Evolutionary conservation across 306 rosid genomes (phyloP).

Genomic region (Ormosia emarginata): DNA sequence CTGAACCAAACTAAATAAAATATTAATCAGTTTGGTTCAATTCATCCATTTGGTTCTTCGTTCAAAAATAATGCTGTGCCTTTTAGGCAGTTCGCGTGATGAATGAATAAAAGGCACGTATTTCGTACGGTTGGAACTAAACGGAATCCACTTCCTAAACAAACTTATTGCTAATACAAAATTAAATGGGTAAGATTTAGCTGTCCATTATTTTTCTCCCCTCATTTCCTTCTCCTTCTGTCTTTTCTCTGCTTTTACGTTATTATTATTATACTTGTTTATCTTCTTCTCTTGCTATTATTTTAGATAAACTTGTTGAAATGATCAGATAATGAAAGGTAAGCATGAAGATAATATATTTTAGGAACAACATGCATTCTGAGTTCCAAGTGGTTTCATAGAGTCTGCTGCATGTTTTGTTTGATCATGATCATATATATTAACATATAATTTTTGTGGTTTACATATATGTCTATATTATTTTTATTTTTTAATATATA

Average conservation of each 20-base stretch:
- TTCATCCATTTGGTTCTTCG: no score
- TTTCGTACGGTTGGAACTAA: neutral
- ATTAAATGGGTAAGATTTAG: neutral
- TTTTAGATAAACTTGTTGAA: neutral
- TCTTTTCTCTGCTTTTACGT: neutral
- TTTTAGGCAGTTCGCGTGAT: neutral
- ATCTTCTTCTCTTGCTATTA: neutral
- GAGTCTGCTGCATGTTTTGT: neutral
- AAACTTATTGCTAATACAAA: neutral
- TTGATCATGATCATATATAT: neutral
- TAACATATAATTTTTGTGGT: neutral
- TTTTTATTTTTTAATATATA: neutral
- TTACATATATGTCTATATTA: neutral
- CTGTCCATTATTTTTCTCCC: neutral
- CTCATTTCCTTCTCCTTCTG: neutral
- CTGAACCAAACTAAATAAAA: neutral
- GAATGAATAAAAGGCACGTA: neutral
- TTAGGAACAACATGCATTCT: neutral
- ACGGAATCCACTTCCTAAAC: neutral
- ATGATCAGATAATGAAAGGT: neutral
- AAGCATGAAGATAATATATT: conserved; percentile 28
- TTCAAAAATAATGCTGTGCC: no score
- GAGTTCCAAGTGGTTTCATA: neutral
- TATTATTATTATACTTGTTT: neutral
- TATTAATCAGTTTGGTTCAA: neutral